A percentile compares a stretch with the other conserved stretches of the same genome.
Evolutionary conservation across 495 filamentous ascomycete genomes (phyloP).

Genomic region (Neurospora sp.): DNA sequence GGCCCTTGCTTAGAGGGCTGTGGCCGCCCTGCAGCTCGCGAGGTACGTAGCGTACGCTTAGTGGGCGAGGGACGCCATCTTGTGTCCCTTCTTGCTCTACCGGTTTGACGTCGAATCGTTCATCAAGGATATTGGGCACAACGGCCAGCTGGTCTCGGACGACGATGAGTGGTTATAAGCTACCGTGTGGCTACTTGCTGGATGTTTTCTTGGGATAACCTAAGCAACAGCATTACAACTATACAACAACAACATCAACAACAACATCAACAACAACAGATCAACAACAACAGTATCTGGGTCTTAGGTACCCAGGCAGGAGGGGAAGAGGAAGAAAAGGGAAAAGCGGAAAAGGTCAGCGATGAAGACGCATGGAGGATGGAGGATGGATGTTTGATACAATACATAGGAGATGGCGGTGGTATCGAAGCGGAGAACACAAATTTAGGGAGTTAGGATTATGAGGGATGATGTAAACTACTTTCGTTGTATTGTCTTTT

Average conservation of each 20-base stretch:
- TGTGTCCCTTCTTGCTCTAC: neutral
- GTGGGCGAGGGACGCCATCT: neutral
- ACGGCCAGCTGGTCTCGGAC: neutral
- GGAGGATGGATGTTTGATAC: no score
- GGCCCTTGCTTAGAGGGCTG: slow-evolving; percentile 18
- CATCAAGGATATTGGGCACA: no score
- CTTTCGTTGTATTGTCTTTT: neutral
- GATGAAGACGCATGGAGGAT: neutral
- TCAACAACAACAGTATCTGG: neutral
- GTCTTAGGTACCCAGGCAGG: no score
- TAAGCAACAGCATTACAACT: no score
- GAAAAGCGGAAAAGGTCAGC: neutral
- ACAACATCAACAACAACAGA: neutral
- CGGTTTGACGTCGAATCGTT: neutral
- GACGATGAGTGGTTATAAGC: neutral
- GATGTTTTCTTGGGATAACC: no score
- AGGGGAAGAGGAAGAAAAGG: neutral
- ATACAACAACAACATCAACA: neutral
- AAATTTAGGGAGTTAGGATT: neutral
- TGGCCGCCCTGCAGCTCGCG: neutral
- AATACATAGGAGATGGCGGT: neutral
- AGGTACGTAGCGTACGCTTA: neutral
- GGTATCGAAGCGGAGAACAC: neutral
- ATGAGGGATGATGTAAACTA: neutral
- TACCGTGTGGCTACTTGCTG: no score